phyloP scores from a whole-genome alignment of 78 protist genomes.

The Dictyostelium brefeldianum region DNA sequence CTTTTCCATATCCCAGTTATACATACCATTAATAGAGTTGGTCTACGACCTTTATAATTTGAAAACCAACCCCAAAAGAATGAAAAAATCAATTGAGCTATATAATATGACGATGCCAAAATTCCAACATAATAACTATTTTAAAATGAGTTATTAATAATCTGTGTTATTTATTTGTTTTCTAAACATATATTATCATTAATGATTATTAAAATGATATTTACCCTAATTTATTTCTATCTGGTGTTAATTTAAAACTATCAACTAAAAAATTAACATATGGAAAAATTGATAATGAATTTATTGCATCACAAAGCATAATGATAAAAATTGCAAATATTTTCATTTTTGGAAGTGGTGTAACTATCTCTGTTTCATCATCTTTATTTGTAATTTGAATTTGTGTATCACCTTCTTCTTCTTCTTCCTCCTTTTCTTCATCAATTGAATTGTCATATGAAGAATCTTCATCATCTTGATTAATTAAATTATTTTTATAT shows the following conservation, averaged over 20 bases:
- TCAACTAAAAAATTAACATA: constrained; percentile 44
- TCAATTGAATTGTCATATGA: not conserved
- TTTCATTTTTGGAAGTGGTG: constrained; percentile 60
- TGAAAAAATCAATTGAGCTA: constrained; percentile 41
- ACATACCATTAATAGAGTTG: constrained; percentile 11
- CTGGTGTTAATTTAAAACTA: constrained; percentile 21
- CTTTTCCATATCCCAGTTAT: too few species aligned
- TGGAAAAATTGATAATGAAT: constrained; percentile 42
- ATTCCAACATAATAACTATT: constrained; percentile 45
- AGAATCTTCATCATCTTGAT: not conserved
- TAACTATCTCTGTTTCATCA: not conserved
- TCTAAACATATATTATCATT: too few species aligned
- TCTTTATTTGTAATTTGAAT: not conserved
- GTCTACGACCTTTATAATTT: constrained; percentile 50
- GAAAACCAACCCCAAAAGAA: constrained; percentile 79
- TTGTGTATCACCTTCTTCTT: not conserved
- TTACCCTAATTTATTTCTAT: constrained; percentile 47
- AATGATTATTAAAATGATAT: not conserved
- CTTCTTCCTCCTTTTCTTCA: not conserved
- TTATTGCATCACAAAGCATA: constrained; percentile 57
- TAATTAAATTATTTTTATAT: not conserved
- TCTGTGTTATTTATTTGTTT: not conserved
- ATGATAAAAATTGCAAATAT: constrained; percentile 56
- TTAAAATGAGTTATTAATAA: not conserved
- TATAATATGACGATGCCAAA: constrained; percentile 57